phyloP scores from a whole-genome alignment of 805 yeast species.

The Blastobotrys peoriensis region DNA sequence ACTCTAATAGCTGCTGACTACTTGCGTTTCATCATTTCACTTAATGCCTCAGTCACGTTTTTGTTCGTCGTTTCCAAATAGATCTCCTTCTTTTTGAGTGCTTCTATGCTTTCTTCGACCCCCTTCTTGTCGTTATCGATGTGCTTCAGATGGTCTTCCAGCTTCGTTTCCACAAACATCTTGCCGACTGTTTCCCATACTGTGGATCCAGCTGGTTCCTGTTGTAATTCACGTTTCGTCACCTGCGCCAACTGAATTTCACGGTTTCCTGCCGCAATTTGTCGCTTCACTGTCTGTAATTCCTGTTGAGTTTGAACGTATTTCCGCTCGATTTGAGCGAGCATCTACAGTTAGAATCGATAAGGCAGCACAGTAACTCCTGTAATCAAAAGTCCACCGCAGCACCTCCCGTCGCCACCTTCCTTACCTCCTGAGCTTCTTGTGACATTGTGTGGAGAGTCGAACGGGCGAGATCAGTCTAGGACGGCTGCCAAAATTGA shows the following conservation, averaged over 20 bases:
- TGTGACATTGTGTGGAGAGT: background rate
- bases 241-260: conserved; percentile 48
- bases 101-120: conserved; percentile 52
- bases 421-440: background rate
- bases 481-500: no score
- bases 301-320: conserved; percentile 55
- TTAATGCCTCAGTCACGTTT: conserved; percentile 62
- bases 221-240: conserved; percentile 51
- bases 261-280: conserved; percentile 43
- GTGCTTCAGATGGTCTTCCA: conserved; percentile 41
- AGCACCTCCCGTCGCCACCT: no score
- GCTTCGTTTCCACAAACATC: conserved; percentile 41
- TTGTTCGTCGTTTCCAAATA: conserved; percentile 74
- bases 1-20: no score
- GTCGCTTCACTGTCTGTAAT: conserved; percentile 47
- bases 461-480: background rate
- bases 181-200: conserved; percentile 89
- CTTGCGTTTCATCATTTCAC: conserved; percentile 37
- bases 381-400: no score
- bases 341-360: conserved; percentile 7
- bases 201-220: conserved; percentile 32
- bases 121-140: conserved; percentile 48
- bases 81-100: conserved; percentile 59
- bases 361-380: no score
- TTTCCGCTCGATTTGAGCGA: conserved; percentile 58